These are phyloP conservation scores for Xylaria sp. DNA, from an alignment of 2,329 filamentous ascomycete species.

Conservation along the genomic window DNA sequence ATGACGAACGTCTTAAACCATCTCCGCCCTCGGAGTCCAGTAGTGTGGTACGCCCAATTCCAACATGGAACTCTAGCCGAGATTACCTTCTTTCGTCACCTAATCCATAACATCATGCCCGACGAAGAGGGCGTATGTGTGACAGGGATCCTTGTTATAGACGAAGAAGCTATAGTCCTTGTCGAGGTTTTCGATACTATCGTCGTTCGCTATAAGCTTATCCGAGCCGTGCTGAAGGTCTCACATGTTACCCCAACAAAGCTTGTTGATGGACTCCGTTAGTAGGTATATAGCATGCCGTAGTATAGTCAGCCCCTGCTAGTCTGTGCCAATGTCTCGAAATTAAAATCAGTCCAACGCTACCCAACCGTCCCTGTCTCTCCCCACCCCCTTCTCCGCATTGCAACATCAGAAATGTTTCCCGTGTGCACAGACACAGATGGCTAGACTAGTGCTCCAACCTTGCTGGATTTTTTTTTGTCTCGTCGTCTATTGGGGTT, in stretches of 20 bases:
- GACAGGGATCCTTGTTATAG: constrained; percentile 10
- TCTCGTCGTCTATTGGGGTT: constrained; percentile 19
- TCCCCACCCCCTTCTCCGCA: constrained; percentile 29
- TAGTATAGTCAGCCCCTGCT: constrained; percentile 23
- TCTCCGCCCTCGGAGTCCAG: constrained; percentile 27
- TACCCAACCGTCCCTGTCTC: constrained; percentile 22
- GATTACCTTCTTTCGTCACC: not conserved
- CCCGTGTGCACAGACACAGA: constrained; percentile 18
- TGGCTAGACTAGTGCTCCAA: constrained; percentile 23
- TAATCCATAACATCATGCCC: constrained; percentile 3
- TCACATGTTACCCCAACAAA: constrained; percentile 3
- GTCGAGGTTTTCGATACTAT: constrained; percentile 4
- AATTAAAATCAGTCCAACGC: constrained; percentile 14
- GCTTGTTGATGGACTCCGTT: not conserved
- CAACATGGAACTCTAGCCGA: not conserved
- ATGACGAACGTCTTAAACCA: constrained; percentile 18
- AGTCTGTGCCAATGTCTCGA: constrained; percentile 17
- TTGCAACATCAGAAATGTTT: constrained; percentile 23
- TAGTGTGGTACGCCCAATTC: constrained; percentile 25
- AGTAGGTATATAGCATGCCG: not conserved
- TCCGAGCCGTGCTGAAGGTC: constrained; percentile 5
- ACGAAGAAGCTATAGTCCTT: constrained; percentile 7
- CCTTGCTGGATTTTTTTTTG: constrained; percentile 9
- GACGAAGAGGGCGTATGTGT: constrained; percentile 11
- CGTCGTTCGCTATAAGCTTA: constrained; percentile 7